Conservation (phyloP, 2,329 filamentous ascomycete genomes). For the Microascus cirrosus region DNA sequence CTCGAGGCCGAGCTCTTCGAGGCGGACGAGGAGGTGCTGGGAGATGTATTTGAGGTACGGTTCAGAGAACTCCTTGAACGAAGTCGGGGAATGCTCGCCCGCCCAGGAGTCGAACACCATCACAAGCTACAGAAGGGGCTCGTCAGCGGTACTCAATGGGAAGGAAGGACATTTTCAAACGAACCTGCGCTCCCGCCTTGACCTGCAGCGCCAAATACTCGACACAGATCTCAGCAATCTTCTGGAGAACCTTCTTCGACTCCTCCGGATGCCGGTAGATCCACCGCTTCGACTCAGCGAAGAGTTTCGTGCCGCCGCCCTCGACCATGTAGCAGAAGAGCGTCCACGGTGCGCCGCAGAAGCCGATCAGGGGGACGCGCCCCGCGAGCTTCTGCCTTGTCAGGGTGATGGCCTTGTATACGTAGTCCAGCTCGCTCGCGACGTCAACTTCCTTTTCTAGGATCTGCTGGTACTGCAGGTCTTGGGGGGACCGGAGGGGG, state of each 20-base stretch:
- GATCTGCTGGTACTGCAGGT: slow-evolving; percentile 72
- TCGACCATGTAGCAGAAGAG: slow-evolving; percentile 98
- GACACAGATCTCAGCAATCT: slow-evolving; percentile 89
- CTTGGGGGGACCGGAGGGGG: slow-evolving; percentile 67
- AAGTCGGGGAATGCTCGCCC: slow-evolving; percentile 74
- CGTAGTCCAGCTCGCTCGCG: slow-evolving; percentile 75
- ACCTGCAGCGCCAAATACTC: slow-evolving; percentile 92
- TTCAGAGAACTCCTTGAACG: slow-evolving; percentile 76
- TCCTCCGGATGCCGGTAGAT: slow-evolving; percentile 80
- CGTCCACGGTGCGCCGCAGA: slow-evolving; percentile 96
- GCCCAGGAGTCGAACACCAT: slow-evolving; percentile 99
- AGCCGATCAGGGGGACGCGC: slow-evolving; percentile 85
- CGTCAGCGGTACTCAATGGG: background rate
- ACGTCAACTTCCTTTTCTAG: slow-evolving; percentile 75
- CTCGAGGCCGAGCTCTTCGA: slow-evolving; percentile 65
- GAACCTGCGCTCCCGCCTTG: slow-evolving; percentile 77
- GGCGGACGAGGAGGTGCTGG: slow-evolving; percentile 60
- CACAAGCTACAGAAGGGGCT: slow-evolving; percentile 45
- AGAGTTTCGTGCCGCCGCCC: slow-evolving; percentile 90
- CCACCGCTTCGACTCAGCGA: slow-evolving; percentile 92
- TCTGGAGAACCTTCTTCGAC: slow-evolving; percentile 71
- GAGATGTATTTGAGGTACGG: slow-evolving; percentile 83
- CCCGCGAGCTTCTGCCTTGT: slow-evolving; percentile 82
- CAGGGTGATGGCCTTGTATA: slow-evolving; percentile 89
- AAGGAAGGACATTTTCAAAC: slow-evolving; percentile 5